Evolutionary conservation across 179 eudicot species (phyloP).

Genomic region (Silene noctiflora): DNA sequence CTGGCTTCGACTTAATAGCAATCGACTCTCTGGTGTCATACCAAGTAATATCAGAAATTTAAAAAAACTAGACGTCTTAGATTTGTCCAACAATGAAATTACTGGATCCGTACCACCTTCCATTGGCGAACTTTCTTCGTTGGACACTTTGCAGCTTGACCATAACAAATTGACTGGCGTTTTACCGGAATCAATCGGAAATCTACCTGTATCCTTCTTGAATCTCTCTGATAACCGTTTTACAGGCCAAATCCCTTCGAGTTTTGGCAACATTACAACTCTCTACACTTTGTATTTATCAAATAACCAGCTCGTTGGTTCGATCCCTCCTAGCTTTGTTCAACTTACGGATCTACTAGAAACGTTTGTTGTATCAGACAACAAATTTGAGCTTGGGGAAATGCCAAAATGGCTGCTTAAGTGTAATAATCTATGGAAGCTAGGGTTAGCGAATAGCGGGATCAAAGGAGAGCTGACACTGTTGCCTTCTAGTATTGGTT

Average conservation of each 20-base stretch:
- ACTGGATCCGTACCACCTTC: conserved; percentile 39
- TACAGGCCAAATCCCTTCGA: conserved; percentile 48
- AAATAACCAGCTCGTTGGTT: too few relatives aligned
- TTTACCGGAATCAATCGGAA: conserved; percentile 36
- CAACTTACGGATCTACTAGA: not conserved
- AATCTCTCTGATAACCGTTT: conserved; percentile 40
- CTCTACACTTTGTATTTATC: too few relatives aligned
- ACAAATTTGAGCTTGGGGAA: not conserved
- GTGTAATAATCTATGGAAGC: not conserved
- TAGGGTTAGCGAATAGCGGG: conserved; percentile 11
- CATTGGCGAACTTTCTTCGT: too few relatives aligned
- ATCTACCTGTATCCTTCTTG: too few relatives aligned
- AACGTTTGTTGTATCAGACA: not conserved
- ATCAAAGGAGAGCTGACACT: conserved; percentile 15
- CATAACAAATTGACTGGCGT: conserved; percentile 32
- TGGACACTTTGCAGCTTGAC: too few relatives aligned
- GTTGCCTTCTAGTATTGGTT: not conserved
- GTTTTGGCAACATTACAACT: conserved; percentile 29
- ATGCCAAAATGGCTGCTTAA: conserved; percentile 10
- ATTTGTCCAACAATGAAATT: conserved; percentile 30
- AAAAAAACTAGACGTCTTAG: conserved; percentile 12
- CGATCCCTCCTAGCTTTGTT: too few relatives aligned
- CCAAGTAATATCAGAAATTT: not conserved
- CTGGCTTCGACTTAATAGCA: conserved; percentile 13
- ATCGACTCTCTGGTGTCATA: not conserved